These are phyloP conservation scores for Entrophospora sp. DNA, from an alignment of 192 early-diverging fungal species.

Conservation along the genomic window DNA sequence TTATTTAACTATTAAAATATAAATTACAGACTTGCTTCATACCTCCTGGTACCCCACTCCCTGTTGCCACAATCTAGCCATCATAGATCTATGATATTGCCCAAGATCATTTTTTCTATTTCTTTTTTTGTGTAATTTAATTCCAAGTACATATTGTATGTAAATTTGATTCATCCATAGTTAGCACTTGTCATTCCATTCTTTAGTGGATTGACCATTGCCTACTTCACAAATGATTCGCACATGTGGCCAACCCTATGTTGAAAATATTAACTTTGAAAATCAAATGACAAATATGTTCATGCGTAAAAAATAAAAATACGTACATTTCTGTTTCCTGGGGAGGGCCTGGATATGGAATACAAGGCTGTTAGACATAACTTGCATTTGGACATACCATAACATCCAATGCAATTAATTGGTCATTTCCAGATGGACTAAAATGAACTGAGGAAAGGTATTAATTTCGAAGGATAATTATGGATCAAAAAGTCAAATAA, in stretches of 20 bases:
- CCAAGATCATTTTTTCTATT: neutral
- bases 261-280: neutral
- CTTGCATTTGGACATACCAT: neutral
- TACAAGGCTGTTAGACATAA: slow-evolving; percentile 1
- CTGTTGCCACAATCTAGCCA: neutral
- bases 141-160: neutral
- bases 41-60: too few species aligned
- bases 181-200: neutral
- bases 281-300: slow-evolving; percentile 14
- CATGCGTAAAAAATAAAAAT: slow-evolving; percentile 5
- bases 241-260: neutral
- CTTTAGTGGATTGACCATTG: neutral
- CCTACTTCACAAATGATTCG: neutral
- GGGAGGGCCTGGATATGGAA: slow-evolving; percentile 12
- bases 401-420: slow-evolving; percentile 11
- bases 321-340: neutral
- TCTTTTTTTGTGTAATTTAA: slow-evolving; percentile 12
- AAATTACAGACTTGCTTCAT: slow-evolving; percentile 10
- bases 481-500: neutral
- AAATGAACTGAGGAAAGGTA: slow-evolving; percentile 1
- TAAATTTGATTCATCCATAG: neutral
- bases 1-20: slow-evolving; percentile 11
- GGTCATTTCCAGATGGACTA: neutral
- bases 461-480: neutral
- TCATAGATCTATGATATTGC: slow-evolving; percentile 5